phyloP scores from a whole-genome alignment of 306 rosid species.

The Echinosophora koreensis region DNA sequence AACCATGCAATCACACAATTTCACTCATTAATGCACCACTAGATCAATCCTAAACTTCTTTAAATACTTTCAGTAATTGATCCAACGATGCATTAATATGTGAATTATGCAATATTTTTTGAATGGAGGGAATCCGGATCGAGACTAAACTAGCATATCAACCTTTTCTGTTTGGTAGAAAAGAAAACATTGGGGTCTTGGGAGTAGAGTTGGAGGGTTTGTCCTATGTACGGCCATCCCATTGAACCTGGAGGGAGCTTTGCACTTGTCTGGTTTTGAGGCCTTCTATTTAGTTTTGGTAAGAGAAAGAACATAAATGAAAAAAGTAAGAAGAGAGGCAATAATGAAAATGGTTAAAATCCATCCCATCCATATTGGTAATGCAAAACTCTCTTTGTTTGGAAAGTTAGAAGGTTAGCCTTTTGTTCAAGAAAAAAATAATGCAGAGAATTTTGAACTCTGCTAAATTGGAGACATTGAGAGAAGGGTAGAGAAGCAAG shows the following conservation, averaged over 20 bases:
- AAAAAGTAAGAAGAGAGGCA: constrained; percentile 51
- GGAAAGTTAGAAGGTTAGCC: constrained; percentile 39
- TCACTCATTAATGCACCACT: too few species aligned
- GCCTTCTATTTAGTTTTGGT: constrained; percentile 37
- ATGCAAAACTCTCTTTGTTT: constrained; percentile 13
- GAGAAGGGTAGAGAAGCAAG: constrained; percentile 17
- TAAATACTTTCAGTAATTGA: too few species aligned
- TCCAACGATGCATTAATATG: too few species aligned
- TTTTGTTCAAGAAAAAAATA: neutral
- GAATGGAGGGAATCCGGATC: too few species aligned
- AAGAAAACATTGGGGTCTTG: constrained; percentile 80
- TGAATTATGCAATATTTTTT: too few species aligned
- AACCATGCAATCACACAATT: too few species aligned
- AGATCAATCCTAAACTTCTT: too few species aligned
- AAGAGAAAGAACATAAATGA: constrained; percentile 46
- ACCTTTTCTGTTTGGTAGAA: constrained; percentile 79
- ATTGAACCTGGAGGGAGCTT: constrained; percentile 96
- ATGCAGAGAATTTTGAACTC: constrained; percentile 37
- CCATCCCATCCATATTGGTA: constrained; percentile 52
- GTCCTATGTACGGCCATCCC: constrained; percentile 96
- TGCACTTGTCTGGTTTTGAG: constrained; percentile 34
- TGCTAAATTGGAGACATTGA: constrained; percentile 7
- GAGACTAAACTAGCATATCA: neutral
- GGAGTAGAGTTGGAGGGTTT: constrained; percentile 83
- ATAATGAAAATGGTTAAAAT: constrained; percentile 38